Conservation (phyloP, 2,329 filamentous ascomycete species). For the Cercospora sojina region DNA sequence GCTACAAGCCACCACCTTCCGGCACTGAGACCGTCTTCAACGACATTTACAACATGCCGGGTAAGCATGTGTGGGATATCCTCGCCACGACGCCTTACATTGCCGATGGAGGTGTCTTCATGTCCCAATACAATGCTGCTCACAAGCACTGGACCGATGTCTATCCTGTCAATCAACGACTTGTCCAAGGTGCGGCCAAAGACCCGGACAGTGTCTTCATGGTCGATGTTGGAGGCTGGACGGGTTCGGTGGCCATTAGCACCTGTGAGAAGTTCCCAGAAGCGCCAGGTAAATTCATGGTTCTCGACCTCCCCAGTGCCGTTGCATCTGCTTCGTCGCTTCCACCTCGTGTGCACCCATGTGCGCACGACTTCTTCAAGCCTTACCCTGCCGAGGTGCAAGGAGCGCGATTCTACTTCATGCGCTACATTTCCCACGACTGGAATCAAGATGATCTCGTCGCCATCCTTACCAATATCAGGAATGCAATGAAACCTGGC, state of each 20-base stretch:
- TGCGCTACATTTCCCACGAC: constrained; percentile 36
- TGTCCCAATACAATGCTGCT: constrained; percentile 4
- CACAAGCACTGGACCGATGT: constrained; percentile 8
- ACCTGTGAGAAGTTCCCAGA: background rate
- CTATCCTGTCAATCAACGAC: constrained; percentile 1
- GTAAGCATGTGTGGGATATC: constrained; percentile 10
- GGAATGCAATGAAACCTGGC: constrained; percentile 32
- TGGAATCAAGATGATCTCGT: constrained; percentile 34
- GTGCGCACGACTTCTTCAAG: constrained; percentile 38
- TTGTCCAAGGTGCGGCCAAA: constrained; percentile 2
- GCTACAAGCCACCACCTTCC: background rate
- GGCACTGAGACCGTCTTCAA: constrained; percentile 11
- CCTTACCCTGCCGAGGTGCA: constrained; percentile 31
- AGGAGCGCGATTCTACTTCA: constrained; percentile 31
- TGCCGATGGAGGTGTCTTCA: constrained; percentile 5
- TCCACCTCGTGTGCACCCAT: constrained; percentile 19
- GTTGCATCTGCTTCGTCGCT: background rate
- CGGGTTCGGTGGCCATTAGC: constrained; percentile 1
- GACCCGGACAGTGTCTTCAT: constrained; percentile 12
- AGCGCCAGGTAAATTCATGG: constrained; percentile 10
- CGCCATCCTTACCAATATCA: constrained; percentile 32
- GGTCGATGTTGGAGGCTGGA: constrained; percentile 13
- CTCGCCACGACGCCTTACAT: constrained; percentile 5
- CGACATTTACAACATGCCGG: constrained; percentile 13
- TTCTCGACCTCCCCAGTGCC: background rate